Conservation (phyloP, 441 rosid genomes). For the Erysimum pusillum region DNA sequence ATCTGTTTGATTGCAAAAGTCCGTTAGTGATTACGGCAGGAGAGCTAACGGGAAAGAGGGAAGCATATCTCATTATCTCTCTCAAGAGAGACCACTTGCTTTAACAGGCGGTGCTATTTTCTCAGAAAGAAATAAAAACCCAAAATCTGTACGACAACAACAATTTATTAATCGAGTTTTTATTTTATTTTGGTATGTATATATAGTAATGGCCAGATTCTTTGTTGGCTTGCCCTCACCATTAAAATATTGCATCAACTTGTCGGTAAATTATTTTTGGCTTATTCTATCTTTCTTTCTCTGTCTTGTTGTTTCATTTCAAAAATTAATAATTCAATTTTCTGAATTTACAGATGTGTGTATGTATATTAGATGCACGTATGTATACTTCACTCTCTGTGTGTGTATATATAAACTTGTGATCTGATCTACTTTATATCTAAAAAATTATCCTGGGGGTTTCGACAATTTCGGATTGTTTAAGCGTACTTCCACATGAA, state of each 20-base stretch:
- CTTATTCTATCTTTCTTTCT: slow-evolving; percentile 36
- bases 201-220: slow-evolving; percentile 40
- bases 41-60: slow-evolving; percentile 46
- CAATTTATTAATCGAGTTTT: slow-evolving; percentile 4
- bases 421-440: slow-evolving; percentile 48
- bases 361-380: slow-evolving; percentile 37
- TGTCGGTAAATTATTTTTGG: slow-evolving; percentile 62
- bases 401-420: background rate
- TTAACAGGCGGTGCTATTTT: slow-evolving; percentile 46
- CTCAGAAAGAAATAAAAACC: background rate
- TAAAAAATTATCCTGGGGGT: slow-evolving; percentile 34
- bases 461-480: slow-evolving; percentile 44
- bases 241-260: slow-evolving; percentile 50
- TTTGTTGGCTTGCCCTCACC: slow-evolving; percentile 39
- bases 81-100: slow-evolving; percentile 41
- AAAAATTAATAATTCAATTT: slow-evolving; percentile 1
- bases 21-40: slow-evolving; percentile 50
- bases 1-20: slow-evolving; percentile 5
- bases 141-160: slow-evolving; percentile 15
- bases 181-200: slow-evolving; percentile 4
- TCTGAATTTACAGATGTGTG: slow-evolving; percentile 35
- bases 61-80: background rate
- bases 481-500: slow-evolving; percentile 41
- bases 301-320: slow-evolving; percentile 35
- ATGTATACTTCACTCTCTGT: background rate